Evolutionary conservation across 345 rosid species (phyloP), one percentile per base, ranked within the genome.

Genomic region (Streptanthus diversifolius): DNA sequence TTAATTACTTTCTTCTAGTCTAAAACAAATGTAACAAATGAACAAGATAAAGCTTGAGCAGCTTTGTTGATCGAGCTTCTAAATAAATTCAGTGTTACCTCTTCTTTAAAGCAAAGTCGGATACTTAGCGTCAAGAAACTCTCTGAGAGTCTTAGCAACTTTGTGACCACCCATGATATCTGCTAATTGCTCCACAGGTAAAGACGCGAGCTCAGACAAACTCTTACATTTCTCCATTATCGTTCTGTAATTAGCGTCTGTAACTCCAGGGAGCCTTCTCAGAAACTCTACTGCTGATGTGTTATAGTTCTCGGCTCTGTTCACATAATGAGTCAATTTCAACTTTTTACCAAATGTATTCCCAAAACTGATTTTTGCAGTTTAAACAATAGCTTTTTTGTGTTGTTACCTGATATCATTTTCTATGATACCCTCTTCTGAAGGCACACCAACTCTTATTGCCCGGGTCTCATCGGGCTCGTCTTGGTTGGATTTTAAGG

Each of bases 281-380:
- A 95, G 80, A 77, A 95, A 87, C 87, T 91, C 99, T 53, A 91
- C 90, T 0, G 96, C 99, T 8, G 90, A 83, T 68, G 99, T 90
- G 74, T 91, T 91, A 74, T 90, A 91, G 85, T 90, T 95, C 82
- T 91, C 98, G 3, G 96, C 97, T 82, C 96, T 93, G 92, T 74
- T 58, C 68, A 48, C 35, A 48, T 37, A 8, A 63, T 18, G 4
- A 51, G 66, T 48, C 58, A 49, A n/a, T n/a, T 39, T 52, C 7
- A 1, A 1, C 3, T 30, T 17, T 24, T n/a, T 7, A 19, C 22
- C 1, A 40, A 63, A 8, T 5, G 71, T 4, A 37, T 1, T 22
- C 17, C 18, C 2, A 43, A 37, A 51, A 30, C 2, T 32, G 36
- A 1, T 24, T 49, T 30, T 30, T 1, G n/a, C 18, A 29, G 33